Conservation (phyloP, 768 basidiomycete genomes). For the Tylopilus plumbeoviolaceoides region DNA sequence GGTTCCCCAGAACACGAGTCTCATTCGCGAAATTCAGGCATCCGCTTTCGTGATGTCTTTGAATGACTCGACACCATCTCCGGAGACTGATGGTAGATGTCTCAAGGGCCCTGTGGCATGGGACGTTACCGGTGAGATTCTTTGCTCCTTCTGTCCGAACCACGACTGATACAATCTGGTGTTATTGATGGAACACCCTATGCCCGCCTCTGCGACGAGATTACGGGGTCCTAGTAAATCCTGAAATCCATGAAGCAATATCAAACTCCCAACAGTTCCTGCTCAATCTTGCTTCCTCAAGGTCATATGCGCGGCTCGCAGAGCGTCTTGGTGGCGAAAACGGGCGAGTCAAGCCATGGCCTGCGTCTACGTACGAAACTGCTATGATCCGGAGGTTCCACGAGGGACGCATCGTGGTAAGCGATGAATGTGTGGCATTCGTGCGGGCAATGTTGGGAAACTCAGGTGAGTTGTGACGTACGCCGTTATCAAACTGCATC, state of each 20-base stretch:
- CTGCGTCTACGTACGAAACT: conserved; percentile 86
- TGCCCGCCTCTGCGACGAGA: conserved; percentile 64
- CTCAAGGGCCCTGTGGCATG: conserved; percentile 81
- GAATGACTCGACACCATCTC: conserved; percentile 53
- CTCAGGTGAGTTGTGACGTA: conserved; percentile 22
- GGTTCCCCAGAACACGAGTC: no score
- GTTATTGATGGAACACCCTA: conserved; percentile 89
- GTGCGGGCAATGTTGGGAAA: conserved; percentile 68
- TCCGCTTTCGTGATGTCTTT: no score
- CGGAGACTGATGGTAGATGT: conserved; percentile 49
- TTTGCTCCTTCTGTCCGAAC: no score
- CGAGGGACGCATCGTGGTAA: conserved; percentile 82
- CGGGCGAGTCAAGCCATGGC: conserved; percentile 34
- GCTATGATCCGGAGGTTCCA: conserved; percentile 85
- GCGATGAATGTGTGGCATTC: conserved; percentile 72
- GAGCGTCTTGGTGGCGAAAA: conserved; percentile 25
- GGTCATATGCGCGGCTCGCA: conserved; percentile 73
- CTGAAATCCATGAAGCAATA: conserved; percentile 43
- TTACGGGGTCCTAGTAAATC: conserved; percentile 57
- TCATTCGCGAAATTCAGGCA: no score
- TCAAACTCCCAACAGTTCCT: no score
- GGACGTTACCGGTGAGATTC: conserved; percentile 47
- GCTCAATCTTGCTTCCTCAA: no score
- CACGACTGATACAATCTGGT: no score
- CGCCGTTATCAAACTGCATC: neutral